These are phyloP conservation scores for Chalciporus sphaerocephalus DNA, from an alignment of 768 basidiomycete genomes.

Conservation along the genomic window DNA sequence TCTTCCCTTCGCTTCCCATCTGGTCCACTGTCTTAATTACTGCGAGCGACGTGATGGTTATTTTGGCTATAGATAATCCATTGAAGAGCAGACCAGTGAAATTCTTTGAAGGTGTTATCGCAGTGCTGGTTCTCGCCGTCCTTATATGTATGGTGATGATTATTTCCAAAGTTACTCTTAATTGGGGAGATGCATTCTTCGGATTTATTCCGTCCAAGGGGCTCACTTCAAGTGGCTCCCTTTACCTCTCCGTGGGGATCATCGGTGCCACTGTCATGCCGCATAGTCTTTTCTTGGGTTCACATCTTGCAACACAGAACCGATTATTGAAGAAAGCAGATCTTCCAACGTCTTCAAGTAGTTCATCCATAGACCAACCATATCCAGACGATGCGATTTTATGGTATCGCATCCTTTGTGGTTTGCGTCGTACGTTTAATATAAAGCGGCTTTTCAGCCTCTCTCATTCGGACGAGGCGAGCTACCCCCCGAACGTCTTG, in stretches of 20 bases:
- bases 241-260: slow-evolving; percentile 72
- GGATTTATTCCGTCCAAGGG: slow-evolving; percentile 74
- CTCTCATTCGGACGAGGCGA: slow-evolving; percentile 17
- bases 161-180: slow-evolving; percentile 62
- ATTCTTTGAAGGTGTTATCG: slow-evolving; percentile 64
- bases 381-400: slow-evolving; percentile 19
- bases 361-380: not conserved
- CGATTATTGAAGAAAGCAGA: slow-evolving; percentile 42
- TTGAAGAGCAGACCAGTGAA: slow-evolving; percentile 60
- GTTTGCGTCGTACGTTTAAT: slow-evolving; percentile 5
- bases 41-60: slow-evolving; percentile 59
- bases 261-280: slow-evolving; percentile 90
- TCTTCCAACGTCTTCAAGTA: slow-evolving; percentile 12
- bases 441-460: slow-evolving; percentile 24
- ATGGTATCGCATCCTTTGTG: slow-evolving; percentile 11
- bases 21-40: slow-evolving; percentile 73
- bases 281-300: slow-evolving; percentile 87
- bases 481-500: slow-evolving; percentile 29
- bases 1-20: slow-evolving; percentile 63
- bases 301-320: slow-evolving; percentile 80
- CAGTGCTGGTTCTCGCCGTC: slow-evolving; percentile 60
- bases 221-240: slow-evolving; percentile 49
- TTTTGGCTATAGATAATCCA: slow-evolving; percentile 71
- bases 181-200: slow-evolving; percentile 70
- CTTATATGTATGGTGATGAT: slow-evolving; percentile 77